phyloP scores from a whole-genome alignment of 2,329 filamentous ascomycete genomes.

The Lojkania enalia region DNA sequence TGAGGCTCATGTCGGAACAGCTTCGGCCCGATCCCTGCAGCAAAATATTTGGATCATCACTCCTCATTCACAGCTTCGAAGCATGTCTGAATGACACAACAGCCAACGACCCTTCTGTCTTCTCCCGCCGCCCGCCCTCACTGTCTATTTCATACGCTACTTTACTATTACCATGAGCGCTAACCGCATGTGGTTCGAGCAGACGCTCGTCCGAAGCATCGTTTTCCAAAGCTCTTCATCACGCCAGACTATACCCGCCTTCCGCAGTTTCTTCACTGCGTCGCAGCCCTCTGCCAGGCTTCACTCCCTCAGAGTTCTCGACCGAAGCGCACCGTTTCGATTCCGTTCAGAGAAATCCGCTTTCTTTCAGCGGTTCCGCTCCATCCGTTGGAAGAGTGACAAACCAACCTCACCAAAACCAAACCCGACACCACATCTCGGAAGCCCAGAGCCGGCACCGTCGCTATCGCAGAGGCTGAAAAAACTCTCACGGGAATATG shows the following conservation, averaged over 20 bases:
- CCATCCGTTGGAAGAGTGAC: conserved; percentile 44
- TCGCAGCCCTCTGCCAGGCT: conserved; percentile 14
- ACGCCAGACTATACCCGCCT: conserved; percentile 18
- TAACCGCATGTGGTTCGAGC: conserved; percentile 27
- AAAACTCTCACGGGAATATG: conserved; percentile 88
- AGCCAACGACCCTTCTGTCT: conserved; percentile 8
- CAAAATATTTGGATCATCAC: neutral
- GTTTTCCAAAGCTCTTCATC: conserved; percentile 11
- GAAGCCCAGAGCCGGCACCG: conserved; percentile 46
- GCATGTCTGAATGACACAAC: conserved; percentile 14
- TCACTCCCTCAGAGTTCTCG: conserved; percentile 13
- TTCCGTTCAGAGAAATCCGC: conserved; percentile 24
- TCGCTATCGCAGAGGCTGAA: conserved; percentile 73
- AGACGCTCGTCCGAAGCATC: conserved; percentile 25
- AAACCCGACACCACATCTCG: conserved; percentile 46
- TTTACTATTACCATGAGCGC: conserved; percentile 31
- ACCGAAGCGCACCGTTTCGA: conserved; percentile 19
- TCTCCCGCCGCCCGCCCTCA: conserved; percentile 1
- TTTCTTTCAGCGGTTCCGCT: conserved; percentile 33
- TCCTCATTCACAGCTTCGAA: neutral
- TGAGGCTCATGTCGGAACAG: neutral
- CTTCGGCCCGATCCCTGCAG: conserved; percentile 11
- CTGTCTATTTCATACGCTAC: neutral
- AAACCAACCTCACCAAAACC: conserved; percentile 32
- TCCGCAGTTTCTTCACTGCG: conserved; percentile 36